Evolutionary conservation across 2,329 filamentous ascomycete genomes (phyloP).

Genomic region (Colletotrichum limetticola): DNA sequence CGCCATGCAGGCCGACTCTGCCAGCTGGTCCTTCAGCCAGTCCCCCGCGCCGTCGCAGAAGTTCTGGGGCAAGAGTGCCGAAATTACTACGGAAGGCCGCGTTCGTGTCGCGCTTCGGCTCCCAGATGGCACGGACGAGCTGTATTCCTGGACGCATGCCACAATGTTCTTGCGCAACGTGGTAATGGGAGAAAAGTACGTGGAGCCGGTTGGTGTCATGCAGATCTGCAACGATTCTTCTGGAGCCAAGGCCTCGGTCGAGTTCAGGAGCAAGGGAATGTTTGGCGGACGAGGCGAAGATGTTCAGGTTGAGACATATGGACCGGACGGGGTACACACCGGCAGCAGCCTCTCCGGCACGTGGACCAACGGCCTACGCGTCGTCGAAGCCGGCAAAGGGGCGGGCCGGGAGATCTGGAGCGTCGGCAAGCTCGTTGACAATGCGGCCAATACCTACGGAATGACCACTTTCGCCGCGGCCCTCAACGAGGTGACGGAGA

Average conservation of each 20-base stretch:
- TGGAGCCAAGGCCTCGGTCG: conserved; percentile 84
- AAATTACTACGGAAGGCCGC: conserved; percentile 92
- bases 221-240: conserved; percentile 85
- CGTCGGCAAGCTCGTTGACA: conserved; percentile 80
- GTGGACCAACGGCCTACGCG: conserved; percentile 81
- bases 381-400: conserved; percentile 71
- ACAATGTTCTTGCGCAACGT: conserved; percentile 95
- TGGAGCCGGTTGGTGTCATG: conserved; percentile 94
- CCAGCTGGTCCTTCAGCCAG: conserved; percentile 87
- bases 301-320: conserved; percentile 79
- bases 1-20: conserved; percentile 91
- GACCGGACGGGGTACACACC: conserved; percentile 71
- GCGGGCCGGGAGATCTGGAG: conserved; percentile 80
- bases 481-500: conserved; percentile 86
- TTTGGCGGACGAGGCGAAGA: conserved; percentile 96
- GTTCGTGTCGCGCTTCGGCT: conserved; percentile 79
- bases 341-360: conserved; percentile 80
- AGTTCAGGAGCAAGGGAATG: conserved; percentile 96
- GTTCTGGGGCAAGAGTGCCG: conserved; percentile 98
- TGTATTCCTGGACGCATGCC: conserved; percentile 88
- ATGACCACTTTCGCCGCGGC: conserved; percentile 86
- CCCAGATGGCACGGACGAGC: conserved; percentile 76
- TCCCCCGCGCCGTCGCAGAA: conserved; percentile 91
- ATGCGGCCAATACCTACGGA: conserved; percentile 84
- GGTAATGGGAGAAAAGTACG: conserved; percentile 97